These are phyloP conservation scores for Phytophthora kernoviae DNA, from an alignment of 352 stramenopile genomes.

Conservation along the genomic window DNA sequence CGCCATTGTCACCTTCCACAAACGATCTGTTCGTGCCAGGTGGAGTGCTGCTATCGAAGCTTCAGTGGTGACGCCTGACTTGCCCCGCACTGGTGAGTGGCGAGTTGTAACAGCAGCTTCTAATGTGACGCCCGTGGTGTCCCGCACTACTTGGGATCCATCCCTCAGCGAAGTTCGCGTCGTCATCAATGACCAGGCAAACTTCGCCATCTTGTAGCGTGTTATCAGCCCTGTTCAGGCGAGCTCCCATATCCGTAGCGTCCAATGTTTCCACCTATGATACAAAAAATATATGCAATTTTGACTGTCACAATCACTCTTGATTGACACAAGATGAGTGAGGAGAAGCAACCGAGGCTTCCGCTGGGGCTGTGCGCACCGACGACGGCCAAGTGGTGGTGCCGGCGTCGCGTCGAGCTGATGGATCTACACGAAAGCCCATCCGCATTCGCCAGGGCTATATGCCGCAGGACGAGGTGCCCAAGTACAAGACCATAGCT, in stretches of 20 bases:
- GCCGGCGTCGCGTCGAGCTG: conserved; percentile 58
- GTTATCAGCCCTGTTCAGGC: neutral
- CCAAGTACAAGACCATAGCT: conserved; percentile 77
- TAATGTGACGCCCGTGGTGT: neutral
- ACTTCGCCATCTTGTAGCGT: conserved; percentile 26
- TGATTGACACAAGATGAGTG: conserved; percentile 4
- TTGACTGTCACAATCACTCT: no score
- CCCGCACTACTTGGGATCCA: conserved; percentile 6
- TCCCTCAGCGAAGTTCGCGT: conserved; percentile 20
- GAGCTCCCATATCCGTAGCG: no score
- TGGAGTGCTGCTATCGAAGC: conserved; percentile 4
- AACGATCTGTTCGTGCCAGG: conserved; percentile 15
- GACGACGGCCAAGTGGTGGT: conserved; percentile 70
- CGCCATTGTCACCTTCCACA: conserved; percentile 18
- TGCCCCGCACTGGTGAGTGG: neutral
- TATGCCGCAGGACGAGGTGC: conserved; percentile 81
- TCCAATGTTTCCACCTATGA: neutral
- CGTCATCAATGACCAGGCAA: conserved; percentile 19
- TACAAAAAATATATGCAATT: no score
- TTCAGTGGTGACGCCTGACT: neutral
- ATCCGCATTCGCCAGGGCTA: conserved; percentile 86
- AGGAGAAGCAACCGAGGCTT: conserved; percentile 36
- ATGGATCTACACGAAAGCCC: conserved; percentile 78
- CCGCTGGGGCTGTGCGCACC: conserved; percentile 70
- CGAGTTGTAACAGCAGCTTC: no score